Percentiles rank a stretch among this genome's conserved stretches.
phyloP scores from a whole-genome alignment of 73 alveolate species.

The Blepharisma japonicum region DNA sequence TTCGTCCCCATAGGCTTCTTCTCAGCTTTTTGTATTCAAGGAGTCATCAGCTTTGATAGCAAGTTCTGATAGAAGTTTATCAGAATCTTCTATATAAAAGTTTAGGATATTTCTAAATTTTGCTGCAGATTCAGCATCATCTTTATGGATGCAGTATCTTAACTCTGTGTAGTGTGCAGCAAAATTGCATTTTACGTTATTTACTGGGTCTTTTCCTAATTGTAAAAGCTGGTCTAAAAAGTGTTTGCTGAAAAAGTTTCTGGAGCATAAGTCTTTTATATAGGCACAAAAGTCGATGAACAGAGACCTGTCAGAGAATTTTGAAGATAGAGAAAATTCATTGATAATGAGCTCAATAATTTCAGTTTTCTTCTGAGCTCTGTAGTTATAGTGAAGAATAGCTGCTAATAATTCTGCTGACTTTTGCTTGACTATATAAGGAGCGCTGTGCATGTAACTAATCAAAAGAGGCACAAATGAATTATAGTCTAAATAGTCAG shows the following conservation, averaged over 20 bases:
- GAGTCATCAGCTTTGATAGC: slow-evolving; percentile 5
- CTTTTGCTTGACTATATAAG: slow-evolving; percentile 1
- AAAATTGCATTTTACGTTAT: not conserved
- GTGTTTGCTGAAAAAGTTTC: not conserved
- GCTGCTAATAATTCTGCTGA: not conserved
- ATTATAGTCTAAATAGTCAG: not conserved
- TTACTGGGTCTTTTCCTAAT: not conserved
- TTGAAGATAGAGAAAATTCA: not conserved
- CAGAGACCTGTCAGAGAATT: not conserved
- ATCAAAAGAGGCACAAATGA: not conserved
- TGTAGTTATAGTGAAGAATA: not conserved
- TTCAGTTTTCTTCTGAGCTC: not conserved
- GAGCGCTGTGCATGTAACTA: not conserved
- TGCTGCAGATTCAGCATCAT: not conserved
- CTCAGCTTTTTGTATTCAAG: not conserved
- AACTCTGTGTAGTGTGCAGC: not conserved
- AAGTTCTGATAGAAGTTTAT: not conserved
- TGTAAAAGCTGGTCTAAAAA: not conserved
- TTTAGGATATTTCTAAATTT: not conserved
- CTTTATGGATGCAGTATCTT: not conserved
- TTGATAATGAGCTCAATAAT: not conserved
- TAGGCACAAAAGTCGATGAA: not conserved
- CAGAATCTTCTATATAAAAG: not conserved
- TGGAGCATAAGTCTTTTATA: not conserved
- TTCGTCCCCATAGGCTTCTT: not conserved